Evolutionary conservation across 352 stramenopile genomes (phyloP).

Genomic region (Aphanomyces stellatus): DNA sequence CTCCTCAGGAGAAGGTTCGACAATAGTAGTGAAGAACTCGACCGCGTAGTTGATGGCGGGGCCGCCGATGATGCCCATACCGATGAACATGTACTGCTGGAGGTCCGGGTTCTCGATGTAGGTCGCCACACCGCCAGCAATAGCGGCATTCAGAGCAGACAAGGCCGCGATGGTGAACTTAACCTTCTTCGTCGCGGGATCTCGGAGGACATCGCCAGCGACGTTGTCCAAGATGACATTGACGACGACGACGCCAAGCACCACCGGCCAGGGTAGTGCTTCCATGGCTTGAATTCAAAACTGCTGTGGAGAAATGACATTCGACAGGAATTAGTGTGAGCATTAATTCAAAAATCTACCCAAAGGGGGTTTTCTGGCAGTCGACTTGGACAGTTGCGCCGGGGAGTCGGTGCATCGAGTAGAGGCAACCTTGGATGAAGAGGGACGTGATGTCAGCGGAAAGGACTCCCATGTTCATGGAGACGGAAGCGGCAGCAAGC

Average conservation of each 20-base stretch:
- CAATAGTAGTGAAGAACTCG: too few species aligned
- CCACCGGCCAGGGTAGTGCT: not conserved
- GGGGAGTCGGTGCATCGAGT: constrained; percentile 65
- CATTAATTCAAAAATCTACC: too few species aligned
- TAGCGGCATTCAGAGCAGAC: not conserved
- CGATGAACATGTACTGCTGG: not conserved
- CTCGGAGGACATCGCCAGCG: not conserved
- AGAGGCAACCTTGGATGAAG: constrained; percentile 89
- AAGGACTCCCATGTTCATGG: constrained; percentile 85
- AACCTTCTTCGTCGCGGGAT: not conserved
- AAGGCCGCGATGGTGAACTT: not conserved
- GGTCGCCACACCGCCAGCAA: not conserved
- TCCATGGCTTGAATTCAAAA: too few species aligned
- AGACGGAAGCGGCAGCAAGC: constrained; percentile 80
- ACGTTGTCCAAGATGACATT: not conserved
- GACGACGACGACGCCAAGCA: not conserved
- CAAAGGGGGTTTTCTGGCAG: too few species aligned
- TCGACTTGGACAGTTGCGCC: constrained; percentile 28
- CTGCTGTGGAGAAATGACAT: too few species aligned
- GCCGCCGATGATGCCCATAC: not conserved
- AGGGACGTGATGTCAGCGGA: constrained; percentile 82
- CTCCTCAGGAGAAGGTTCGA: too few species aligned
- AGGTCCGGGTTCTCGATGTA: not conserved
- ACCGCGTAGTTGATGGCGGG: not conserved
- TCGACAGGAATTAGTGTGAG: too few species aligned